phyloP scores from a whole-genome alignment of 371 early-diverging fungal species.

The Blastocladiella emersonii region DNA sequence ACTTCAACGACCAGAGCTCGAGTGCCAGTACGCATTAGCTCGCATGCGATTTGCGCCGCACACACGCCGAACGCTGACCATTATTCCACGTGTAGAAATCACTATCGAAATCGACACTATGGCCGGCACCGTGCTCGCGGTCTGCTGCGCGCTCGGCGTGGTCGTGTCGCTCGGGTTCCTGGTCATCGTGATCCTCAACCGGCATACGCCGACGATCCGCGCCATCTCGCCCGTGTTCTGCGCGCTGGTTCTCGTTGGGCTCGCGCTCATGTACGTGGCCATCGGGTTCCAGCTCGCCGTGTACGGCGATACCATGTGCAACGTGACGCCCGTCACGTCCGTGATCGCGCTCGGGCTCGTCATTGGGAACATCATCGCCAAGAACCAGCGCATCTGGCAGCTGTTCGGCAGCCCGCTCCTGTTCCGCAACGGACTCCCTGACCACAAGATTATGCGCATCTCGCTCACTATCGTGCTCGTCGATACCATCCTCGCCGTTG shows the following conservation, averaged over 20 bases:
- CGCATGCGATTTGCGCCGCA: background rate
- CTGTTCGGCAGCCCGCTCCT: slow-evolving; percentile 2
- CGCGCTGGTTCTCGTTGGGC: background rate
- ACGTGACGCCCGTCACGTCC: background rate
- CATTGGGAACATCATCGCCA: background rate
- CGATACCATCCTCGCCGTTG: background rate
- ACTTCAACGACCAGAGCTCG: too few relatives aligned
- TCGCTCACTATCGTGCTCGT: background rate
- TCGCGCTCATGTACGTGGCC: background rate
- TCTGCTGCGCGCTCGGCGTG: too few relatives aligned
- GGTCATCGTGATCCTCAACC: background rate
- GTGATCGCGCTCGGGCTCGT: background rate
- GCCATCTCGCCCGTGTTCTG: slow-evolving; percentile 3
- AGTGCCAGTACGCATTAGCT: too few relatives aligned
- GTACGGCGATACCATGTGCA: background rate
- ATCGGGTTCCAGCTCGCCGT: background rate
- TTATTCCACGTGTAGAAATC: background rate
- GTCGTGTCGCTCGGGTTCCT: background rate
- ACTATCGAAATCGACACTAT: background rate
- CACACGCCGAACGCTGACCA: background rate
- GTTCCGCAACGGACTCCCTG: background rate
- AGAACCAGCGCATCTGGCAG: slow-evolving; percentile 4
- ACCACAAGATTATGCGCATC: background rate
- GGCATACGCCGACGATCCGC: background rate
- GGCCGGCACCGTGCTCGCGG: background rate